Evolutionary conservation across 2,329 filamentous ascomycete species (phyloP).

Genomic region (Exophiala viscosa): DNA sequence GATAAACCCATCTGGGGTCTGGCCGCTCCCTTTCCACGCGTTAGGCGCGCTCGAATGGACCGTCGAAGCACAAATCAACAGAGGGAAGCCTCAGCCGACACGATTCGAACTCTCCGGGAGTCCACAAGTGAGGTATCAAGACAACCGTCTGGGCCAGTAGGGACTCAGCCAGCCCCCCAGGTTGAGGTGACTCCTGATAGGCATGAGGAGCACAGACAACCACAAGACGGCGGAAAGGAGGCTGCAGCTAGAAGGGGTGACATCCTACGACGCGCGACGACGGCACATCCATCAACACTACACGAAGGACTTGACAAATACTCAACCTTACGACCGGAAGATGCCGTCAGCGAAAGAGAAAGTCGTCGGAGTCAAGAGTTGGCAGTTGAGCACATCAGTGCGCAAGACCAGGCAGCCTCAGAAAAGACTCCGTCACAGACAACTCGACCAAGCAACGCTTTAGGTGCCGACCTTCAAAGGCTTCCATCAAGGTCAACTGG

Average conservation of each 20-base stretch:
- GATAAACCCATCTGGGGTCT: constrained; percentile 12
- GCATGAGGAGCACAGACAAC: constrained; percentile 1
- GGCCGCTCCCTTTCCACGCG: constrained; percentile 13
- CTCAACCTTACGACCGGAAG: not conserved
- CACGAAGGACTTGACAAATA: not conserved
- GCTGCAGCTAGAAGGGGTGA: not conserved
- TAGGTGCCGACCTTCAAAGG: not conserved
- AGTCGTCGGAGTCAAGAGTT: not conserved
- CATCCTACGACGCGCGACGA: constrained; percentile 14
- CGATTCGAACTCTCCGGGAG: not conserved
- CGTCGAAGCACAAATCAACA: not conserved
- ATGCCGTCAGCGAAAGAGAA: not conserved
- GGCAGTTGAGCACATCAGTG: constrained; percentile 11
- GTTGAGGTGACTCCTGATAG: constrained; percentile 8
- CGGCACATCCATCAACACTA: constrained; percentile 5
- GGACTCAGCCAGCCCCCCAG: constrained; percentile 2
- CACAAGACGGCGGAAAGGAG: not conserved
- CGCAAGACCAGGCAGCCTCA: constrained; percentile 8
- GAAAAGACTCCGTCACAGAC: not conserved
- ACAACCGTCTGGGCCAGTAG: constrained; percentile 2
- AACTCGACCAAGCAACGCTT: not conserved
- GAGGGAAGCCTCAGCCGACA: not conserved
- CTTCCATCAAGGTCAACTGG: not conserved
- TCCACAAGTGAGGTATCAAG: not conserved
- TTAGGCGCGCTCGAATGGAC: constrained; percentile 13